Evolutionary conservation across 2,329 filamentous ascomycete species (phyloP), one percentile per base, ranked within the genome.

Genomic region (Curvularia eragrostidis): DNA sequence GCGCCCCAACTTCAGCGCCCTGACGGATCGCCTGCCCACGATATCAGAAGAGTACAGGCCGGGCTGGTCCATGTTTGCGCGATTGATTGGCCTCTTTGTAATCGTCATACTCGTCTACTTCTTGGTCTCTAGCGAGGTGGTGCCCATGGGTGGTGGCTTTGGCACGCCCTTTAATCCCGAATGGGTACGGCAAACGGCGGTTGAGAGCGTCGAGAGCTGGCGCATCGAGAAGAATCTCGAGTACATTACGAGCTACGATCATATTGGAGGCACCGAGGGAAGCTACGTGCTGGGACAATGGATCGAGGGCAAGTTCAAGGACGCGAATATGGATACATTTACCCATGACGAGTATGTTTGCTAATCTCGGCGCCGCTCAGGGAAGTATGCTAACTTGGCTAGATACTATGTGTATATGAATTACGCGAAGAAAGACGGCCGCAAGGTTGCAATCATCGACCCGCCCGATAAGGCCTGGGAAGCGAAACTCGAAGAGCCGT

Each of bases 251-350:
- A 85, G 85, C 54, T 97, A 91, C 73, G 91, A 95, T 61, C 95
- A 98, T 76, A 84, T 98, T 61, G 95, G 92, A 2, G 95, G 95
- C n/a, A 96, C 93, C 3, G 89, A 97, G 79, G 95, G 95, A 47
- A 94, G 96, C 78, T 93, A 89, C 69, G 91, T 89, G 44, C 83
- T 96, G 53, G 94, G 91, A 7, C 85, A 91, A 79, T 96, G 93
- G 81, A 87, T 97, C 53, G 85, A 93, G 76, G 87, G 87, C 69
- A 85, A 89, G 75, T 97, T 97, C 77, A 79, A 81, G 64, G 84
- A 83, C 49, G 88, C 89, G 44, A 85, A 86, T 3, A 83, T 99
- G 71, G 93, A 97, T 67, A 83, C 89, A 56, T 88, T 96, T 24
- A 80, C 82, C 48, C 83, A 92, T 69, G 90, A 96, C 68, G 86